Base-by-base conservation (phyloP, 768 basidiomycete species). In the Suillus spraguei region DNA sequence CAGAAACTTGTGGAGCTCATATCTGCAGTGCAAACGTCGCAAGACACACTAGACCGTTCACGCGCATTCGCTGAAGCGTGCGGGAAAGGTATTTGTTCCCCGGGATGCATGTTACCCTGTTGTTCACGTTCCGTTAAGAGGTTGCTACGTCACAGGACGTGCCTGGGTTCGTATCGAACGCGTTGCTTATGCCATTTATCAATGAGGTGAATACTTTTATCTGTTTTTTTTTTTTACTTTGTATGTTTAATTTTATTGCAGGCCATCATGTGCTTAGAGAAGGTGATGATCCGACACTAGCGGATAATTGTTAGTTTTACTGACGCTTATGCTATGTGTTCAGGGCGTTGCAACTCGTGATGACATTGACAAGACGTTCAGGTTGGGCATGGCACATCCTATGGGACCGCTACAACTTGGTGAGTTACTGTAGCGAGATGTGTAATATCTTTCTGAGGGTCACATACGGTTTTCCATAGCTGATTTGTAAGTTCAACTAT, bases 1-100 rank as follows among this genome's bases (percentile, higher is more conserved):
- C 66, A 92, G 94, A 92, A 91, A 89, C 80, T 97, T 7, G 95
- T 97, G n/a, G 96, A 99, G 74, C 79, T 99, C 6, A 97, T 99
- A 60, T 87, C 96, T 1, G 95, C 91, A 3, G 83, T 97, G 10
- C 96, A 99, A 86, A 97, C 96, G 2, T 89, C 90, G 9, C 78
- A 82, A 32, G 85, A 88, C 13, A 91, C 91, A 0, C 80, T 97
- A 5, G 86, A 89, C 35, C 82, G 90, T 22, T 88, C 96, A 9
- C 87, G 88, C 11, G 79, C 85, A 3, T 97, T 96, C 70, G 96
- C 96, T 0, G 74, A 85, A 60, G 92, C 94, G 42, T 97, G 95
- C 71, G 94, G 92, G 42, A 99, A 99, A 81, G 90, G 93, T 89
- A 65, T 35, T 49, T 13, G 7, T 44, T 20, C 35, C 6, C 4